phyloP scores from a whole-genome alignment of 768 basidiomycete genomes.

The Auricularia sp. region DNA sequence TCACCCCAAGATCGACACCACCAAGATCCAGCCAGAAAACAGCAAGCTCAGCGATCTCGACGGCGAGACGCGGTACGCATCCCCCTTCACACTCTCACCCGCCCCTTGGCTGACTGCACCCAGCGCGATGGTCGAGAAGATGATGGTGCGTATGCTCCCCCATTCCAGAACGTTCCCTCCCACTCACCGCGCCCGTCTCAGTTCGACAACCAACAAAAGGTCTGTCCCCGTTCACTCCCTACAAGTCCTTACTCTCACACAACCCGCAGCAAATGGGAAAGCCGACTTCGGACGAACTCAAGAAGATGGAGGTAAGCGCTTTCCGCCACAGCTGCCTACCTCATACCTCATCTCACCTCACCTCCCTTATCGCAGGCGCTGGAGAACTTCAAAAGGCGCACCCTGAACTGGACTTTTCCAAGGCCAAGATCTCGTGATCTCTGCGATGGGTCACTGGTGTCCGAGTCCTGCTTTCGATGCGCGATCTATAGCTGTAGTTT shows the following conservation, averaged over 20 bases:
- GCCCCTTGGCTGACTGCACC: not conserved
- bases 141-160: constrained; percentile 74
- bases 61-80: constrained; percentile 72
- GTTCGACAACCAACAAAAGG: constrained; percentile 34
- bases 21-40: constrained; percentile 89
- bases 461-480: not conserved
- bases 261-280: constrained; percentile 77
- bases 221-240: constrained; percentile 2
- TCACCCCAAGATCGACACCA: constrained; percentile 94
- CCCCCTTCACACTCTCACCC: not conserved
- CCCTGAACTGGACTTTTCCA: constrained; percentile 90
- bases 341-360: constrained; percentile 3
- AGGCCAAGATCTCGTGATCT: constrained; percentile 69
- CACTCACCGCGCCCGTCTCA: constrained; percentile 7
- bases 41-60: constrained; percentile 95
- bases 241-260: not conserved
- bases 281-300: constrained; percentile 88
- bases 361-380: constrained; percentile 43
- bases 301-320: constrained; percentile 71
- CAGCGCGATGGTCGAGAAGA: constrained; percentile 98
- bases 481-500: not conserved
- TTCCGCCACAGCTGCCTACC: not conserved
- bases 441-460: not conserved
- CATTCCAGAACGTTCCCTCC: constrained; percentile 2
- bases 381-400: constrained; percentile 83